Conservation (phyloP, 75 land plant genomes). For the Isoetes taiwanensis region DNA sequence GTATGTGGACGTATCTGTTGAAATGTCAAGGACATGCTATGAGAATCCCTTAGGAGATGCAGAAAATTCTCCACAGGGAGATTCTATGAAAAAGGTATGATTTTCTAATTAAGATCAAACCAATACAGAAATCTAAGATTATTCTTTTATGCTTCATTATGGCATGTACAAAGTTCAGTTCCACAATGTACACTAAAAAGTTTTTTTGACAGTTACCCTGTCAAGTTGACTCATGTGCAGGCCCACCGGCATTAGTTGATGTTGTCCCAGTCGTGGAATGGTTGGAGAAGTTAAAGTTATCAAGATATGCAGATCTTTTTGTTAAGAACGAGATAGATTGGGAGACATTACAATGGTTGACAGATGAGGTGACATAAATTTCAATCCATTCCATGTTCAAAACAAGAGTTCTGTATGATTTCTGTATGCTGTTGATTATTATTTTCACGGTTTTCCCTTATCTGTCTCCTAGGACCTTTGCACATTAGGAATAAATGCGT, state of each 20-base stretch:
- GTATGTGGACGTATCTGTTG: not conserved
- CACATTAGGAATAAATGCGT: constrained; percentile 51
- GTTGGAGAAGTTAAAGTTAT: constrained; percentile 45
- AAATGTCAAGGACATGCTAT: not conserved
- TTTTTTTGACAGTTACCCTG: not conserved
- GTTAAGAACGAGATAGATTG: constrained; percentile 83
- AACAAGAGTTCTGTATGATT: no score
- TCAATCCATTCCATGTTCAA: no score
- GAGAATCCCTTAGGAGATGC: no score
- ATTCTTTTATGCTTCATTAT: not conserved
- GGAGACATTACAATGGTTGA: constrained; percentile 71
- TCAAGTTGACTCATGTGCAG: not conserved
- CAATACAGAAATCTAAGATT: no score
- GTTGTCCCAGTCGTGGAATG: constrained; percentile 40
- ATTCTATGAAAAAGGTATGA: not conserved
- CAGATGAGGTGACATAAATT: no score
- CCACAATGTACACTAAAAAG: not conserved
- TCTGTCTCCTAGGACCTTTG: constrained; percentile 43
- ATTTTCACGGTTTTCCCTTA: not conserved
- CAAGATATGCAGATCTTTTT: constrained; percentile 62
- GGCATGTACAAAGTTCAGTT: not conserved
- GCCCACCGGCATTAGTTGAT: constrained; percentile 15
- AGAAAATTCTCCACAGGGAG: not conserved
- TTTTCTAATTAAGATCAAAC: no score
- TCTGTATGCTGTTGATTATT: constrained; percentile 19